A percentile compares a stretch with the other conserved stretches of the same genome.
These are phyloP conservation scores for Fusarium tanahbumbuense DNA, from an alignment of 2,329 filamentous ascomycete genomes.

Conservation along the genomic window DNA sequence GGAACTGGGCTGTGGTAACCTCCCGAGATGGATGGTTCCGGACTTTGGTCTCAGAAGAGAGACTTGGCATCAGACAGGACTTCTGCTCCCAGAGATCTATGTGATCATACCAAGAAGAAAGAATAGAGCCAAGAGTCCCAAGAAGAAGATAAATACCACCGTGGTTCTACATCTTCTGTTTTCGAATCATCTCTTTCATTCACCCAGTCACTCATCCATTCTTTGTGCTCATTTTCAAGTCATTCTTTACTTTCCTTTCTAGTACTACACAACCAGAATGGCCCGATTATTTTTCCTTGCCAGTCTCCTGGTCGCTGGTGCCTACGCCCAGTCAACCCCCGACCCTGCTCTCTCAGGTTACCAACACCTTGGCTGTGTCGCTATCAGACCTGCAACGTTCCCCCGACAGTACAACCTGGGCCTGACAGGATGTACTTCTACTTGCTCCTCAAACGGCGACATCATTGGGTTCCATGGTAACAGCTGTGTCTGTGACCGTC, in stretches of 20 bases:
- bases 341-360: conserved; percentile 24
- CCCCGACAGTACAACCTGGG: conserved; percentile 27
- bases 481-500: conserved; percentile 36
- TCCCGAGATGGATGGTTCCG: conserved; percentile 15
- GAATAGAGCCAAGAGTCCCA: not conserved
- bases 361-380: conserved; percentile 32
- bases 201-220: conserved; percentile 20
- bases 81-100: conserved; percentile 4
- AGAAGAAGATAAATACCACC: conserved; percentile 22
- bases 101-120: conserved; percentile 4
- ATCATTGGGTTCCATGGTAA: conserved; percentile 32
- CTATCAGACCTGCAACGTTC: conserved; percentile 27
- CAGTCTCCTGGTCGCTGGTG: conserved; percentile 14
- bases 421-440: conserved; percentile 11
- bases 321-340: conserved; percentile 27
- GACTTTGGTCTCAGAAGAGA: conserved; percentile 6
- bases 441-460: conserved; percentile 38
- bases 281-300: conserved; percentile 16
- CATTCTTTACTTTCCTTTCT: conserved; percentile 33
- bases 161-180: not conserved
- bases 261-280: conserved; percentile 11
- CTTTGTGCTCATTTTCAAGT: conserved; percentile 24
- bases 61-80: not conserved
- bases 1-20: not conserved
- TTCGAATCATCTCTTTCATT: not conserved